A percentile compares a stretch with the other conserved stretches of the same genome.
Conservation (phyloP, 2,329 filamentous ascomycete species). For the Arthrobotrys pseudoclavata region DNA sequence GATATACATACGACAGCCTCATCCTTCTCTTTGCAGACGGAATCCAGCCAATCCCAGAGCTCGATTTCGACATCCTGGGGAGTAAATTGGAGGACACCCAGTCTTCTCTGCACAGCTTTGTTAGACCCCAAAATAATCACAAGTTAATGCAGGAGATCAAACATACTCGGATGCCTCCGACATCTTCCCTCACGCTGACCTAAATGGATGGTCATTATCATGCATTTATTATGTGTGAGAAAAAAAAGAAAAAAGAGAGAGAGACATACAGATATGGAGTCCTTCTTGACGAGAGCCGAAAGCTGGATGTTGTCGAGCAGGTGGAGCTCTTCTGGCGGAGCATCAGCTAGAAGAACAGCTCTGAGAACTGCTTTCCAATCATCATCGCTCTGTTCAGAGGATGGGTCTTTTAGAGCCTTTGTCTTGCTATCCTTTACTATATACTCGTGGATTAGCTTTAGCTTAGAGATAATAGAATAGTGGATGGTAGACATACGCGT, state of each 20-base stretch:
- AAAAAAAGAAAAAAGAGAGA: too few relatives aligned
- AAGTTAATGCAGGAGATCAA: too few relatives aligned
- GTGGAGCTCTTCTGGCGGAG: slow-evolving; percentile 37
- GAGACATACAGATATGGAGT: slow-evolving; percentile 36
- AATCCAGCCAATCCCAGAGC: slow-evolving; percentile 57
- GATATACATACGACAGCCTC: slow-evolving; percentile 27
- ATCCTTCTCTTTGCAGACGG: slow-evolving; percentile 48
- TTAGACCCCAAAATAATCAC: not conserved
- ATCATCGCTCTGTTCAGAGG: slow-evolving; percentile 49
- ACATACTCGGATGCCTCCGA: slow-evolving; percentile 47
- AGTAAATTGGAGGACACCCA: slow-evolving; percentile 40
- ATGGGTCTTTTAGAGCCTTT: slow-evolving; percentile 45
- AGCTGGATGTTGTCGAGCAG: slow-evolving; percentile 47
- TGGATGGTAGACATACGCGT: slow-evolving; percentile 25
- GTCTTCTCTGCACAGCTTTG: slow-evolving; percentile 17
- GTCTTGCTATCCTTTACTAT: slow-evolving; percentile 57
- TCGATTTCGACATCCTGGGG: slow-evolving; percentile 57
- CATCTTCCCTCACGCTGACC: slow-evolving; percentile 53
- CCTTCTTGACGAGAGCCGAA: slow-evolving; percentile 49
- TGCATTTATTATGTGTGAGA: too few relatives aligned
- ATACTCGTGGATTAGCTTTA: not conserved
- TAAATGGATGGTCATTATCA: not conserved
- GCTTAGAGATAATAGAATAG: not conserved
- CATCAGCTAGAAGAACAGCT: slow-evolving; percentile 48
- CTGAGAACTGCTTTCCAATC: slow-evolving; percentile 58